phyloP scores from a whole-genome alignment of 768 basidiomycete genomes.

The Porphyrellus cyaneotinctus region DNA sequence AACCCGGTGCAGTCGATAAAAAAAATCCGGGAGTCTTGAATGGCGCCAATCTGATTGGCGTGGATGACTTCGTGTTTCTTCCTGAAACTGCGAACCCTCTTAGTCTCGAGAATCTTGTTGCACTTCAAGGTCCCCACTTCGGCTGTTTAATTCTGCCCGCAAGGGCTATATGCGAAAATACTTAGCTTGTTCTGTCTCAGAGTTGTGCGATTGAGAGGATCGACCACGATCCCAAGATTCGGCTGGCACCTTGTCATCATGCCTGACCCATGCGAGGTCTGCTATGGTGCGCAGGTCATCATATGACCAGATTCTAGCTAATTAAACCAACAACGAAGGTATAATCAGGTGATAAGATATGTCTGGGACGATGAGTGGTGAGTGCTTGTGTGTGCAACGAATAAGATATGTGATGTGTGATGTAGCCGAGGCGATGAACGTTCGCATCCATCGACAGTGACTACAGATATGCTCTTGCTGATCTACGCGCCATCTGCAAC shows the following conservation, averaged over 20 bases:
- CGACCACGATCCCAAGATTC: background rate
- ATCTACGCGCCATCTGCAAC: slow-evolving; percentile 48
- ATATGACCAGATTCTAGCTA: background rate
- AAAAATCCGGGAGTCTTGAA: too few relatives aligned
- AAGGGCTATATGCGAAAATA: background rate
- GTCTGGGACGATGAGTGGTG: slow-evolving; percentile 30
- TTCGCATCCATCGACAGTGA: background rate
- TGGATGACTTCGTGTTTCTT: too few relatives aligned
- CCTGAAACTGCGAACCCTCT: background rate
- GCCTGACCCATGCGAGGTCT: background rate
- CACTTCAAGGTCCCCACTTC: background rate
- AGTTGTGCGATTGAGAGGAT: background rate
- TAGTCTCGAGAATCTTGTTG: too few relatives aligned
- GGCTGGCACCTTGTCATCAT: background rate
- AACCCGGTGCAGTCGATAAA: too few relatives aligned
- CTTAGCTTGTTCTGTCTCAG: background rate
- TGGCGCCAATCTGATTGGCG: too few relatives aligned
- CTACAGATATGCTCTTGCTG: slow-evolving; percentile 47
- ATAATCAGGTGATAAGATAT: slow-evolving; percentile 31
- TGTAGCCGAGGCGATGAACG: background rate
- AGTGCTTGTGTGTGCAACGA: slow-evolving; percentile 19
- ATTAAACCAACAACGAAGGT: slow-evolving; percentile 2
- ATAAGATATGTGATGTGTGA: slow-evolving; percentile 14
- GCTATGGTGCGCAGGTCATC: background rate
- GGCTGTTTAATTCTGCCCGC: background rate